Evolutionary conservation across 768 basidiomycete species (phyloP), one percentile per base, ranked within the genome.

Genomic region (Cystofilobasidium ferigula): DNA sequence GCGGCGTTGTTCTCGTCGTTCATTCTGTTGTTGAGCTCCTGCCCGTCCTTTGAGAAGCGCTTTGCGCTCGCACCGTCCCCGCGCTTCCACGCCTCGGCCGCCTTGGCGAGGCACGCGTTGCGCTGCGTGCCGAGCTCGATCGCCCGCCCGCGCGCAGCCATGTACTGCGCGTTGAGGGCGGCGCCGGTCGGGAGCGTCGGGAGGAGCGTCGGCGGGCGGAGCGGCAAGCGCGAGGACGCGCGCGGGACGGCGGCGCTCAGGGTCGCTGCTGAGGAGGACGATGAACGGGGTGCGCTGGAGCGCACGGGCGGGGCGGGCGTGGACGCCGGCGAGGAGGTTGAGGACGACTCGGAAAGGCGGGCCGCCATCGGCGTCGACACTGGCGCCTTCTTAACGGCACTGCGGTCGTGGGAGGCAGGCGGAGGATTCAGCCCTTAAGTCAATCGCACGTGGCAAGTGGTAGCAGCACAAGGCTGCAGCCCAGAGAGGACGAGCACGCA

Each of bases 51-150:
- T 69, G 87, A 89, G 78, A 94, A 98, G 56, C 90, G 81, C 77
- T 97, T 95, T 42, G 95, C 95, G 0, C 88, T 87, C 0, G 93
- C 91, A 3, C 94, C 94, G 71, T 99, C 95, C 0, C 94, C 93
- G 2, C 90, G 82, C 62, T 89, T 82, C 89, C 91, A 99, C 3
- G 93, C 91, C 72, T 95, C 92, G 3, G 95, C 94, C 16, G 95
- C 95, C 51, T 91, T 84, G 1, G 89, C 89, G 32, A 99, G 80
- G 75, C 89, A 95, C 20, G 90, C 90, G 71, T 98, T 98, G 42
- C 95, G 81, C 36, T 89, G 89, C 1, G 90, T 88, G 58, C 94
- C 95, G 28, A 97, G 84, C 72, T 95, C 88, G 64, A 98, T 81
- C 30, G 89, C 92, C 38, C 87, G 84, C 38, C 85, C 81, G 22